Conservation (phyloP, 768 basidiomycete genomes). For the Amanita fuliginea region DNA sequence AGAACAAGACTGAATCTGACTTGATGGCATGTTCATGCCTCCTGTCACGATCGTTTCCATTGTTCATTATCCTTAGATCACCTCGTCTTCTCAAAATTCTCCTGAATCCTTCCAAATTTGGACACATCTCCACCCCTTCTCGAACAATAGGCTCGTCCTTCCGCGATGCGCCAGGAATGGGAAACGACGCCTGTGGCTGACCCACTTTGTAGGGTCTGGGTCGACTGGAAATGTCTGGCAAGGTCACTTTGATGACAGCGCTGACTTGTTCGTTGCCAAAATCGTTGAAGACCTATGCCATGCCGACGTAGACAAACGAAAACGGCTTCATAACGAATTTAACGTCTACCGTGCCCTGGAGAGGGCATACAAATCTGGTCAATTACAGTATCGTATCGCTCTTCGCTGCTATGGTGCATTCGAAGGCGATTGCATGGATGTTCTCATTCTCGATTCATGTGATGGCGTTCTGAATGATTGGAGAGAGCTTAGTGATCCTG, state of each 20-base stretch:
- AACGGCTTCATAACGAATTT: slow-evolving; percentile 12
- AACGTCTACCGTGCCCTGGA: slow-evolving; percentile 12
- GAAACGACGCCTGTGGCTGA: slow-evolving; percentile 13
- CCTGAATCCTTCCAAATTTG: slow-evolving; percentile 10
- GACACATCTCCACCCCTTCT: slow-evolving; percentile 7
- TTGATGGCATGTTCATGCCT: slow-evolving; percentile 8
- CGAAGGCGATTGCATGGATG: slow-evolving; percentile 7
- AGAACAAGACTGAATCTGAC: neutral
- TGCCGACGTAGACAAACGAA: slow-evolving; percentile 9
- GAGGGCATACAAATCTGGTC: slow-evolving; percentile 10
- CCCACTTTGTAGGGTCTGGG: slow-evolving; percentile 10
- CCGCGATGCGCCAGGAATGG: slow-evolving; percentile 9
- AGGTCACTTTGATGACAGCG: slow-evolving; percentile 12
- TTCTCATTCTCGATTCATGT: slow-evolving; percentile 13
- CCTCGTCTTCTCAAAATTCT: slow-evolving; percentile 10
- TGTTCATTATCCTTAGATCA: slow-evolving; percentile 7
- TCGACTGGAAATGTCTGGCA: slow-evolving; percentile 14
- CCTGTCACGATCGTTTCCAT: slow-evolving; percentile 1
- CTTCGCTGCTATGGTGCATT: slow-evolving; percentile 14
- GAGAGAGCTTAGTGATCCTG: slow-evolving; percentile 10
- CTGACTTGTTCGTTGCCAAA: slow-evolving; percentile 10
- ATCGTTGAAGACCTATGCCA: slow-evolving; percentile 10
- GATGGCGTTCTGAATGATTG: slow-evolving; percentile 11
- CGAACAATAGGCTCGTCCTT: slow-evolving; percentile 11
- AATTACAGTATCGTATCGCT: slow-evolving; percentile 10